Conservation (phyloP, 768 basidiomycete species). For the Russula sp. region DNA sequence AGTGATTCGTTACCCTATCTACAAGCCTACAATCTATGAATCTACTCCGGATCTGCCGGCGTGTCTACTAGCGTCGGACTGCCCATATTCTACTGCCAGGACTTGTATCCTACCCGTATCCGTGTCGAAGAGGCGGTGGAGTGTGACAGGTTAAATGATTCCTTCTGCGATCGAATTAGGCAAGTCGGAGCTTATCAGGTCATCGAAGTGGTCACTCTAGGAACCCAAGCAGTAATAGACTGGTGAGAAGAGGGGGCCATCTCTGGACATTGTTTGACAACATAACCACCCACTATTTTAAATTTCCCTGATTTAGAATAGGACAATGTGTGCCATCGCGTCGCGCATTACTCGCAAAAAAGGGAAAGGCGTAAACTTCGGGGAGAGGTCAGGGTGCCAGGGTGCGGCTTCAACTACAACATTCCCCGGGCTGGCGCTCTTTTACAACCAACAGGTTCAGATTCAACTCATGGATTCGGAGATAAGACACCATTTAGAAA, state of each 20-base stretch:
- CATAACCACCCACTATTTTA: not conserved
- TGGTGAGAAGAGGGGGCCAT: not conserved
- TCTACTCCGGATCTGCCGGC: too few relatives aligned
- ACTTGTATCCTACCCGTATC: not conserved
- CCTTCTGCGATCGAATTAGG: not conserved
- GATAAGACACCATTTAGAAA: not conserved
- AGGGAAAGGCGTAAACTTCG: not conserved
- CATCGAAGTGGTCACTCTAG: not conserved
- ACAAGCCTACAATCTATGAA: too few relatives aligned
- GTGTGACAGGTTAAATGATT: not conserved
- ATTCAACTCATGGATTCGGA: not conserved
- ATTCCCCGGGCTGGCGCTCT: not conserved
- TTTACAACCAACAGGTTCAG: not conserved
- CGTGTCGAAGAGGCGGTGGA: not conserved
- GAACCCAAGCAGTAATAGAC: not conserved
- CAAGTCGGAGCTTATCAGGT: not conserved
- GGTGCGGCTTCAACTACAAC: not conserved
- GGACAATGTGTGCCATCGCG: not conserved
- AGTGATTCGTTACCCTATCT: too few relatives aligned
- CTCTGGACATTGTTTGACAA: not conserved
- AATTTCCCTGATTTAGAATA: not conserved
- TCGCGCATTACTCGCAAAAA: not conserved
- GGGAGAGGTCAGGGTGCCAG: not conserved
- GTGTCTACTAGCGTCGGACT: too few relatives aligned
- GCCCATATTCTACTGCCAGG: not conserved